Base-by-base conservation (phyloP, 768 basidiomycete genomes). In the Cystobasidium ongulense region DNA sequence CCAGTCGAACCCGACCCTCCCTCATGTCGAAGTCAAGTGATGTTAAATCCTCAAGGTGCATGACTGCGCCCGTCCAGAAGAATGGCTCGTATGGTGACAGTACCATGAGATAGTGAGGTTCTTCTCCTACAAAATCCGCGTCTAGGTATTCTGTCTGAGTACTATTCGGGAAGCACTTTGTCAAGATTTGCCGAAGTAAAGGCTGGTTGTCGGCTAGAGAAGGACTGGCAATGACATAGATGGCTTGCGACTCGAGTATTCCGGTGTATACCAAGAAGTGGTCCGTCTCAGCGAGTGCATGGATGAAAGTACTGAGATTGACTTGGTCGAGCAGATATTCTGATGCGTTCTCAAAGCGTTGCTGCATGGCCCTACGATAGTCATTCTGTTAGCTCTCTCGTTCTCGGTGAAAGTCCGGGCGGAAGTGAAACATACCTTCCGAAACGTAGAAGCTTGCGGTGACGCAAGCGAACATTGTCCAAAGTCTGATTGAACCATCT, bases 231-330 rank as follows among this genome's bases (percentile, higher is more conserved):
- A 99, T 84, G 75, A 98, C 87, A 80, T 97, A 99, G 13, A 89
- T 87, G 3, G 92, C 92, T n/a, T 95, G 89, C 77, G 89, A 88
- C 81, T 95, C 92, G 80, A 89, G 89, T 8, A 82, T 81, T 74
- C 88, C 86, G 0, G 95, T 96, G 81, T 96, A 95, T 54, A 99
- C 90, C 72, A 99, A 87, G 82, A 93, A 89, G 80, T 98, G 94
- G 76, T 90, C 92, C 7, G 91, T 88, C 36, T 88, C 86, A 25
- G 90, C 87, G 8, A 99, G 85, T 13, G 85, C 84, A 27, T 87
- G 83, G 67, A 98, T 89, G 81, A 95, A 90, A n/a, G 84, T 84
- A 64, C 90, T 89, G 73, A 94, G 83, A 52, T 88, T 84, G 41
- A 88, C 82, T 68, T 87, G 84, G 18, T 91, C 89, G 36, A 97